Conservation (phyloP, 2,329 filamentous ascomycete genomes). For the Aspergillus awamori region DNA sequence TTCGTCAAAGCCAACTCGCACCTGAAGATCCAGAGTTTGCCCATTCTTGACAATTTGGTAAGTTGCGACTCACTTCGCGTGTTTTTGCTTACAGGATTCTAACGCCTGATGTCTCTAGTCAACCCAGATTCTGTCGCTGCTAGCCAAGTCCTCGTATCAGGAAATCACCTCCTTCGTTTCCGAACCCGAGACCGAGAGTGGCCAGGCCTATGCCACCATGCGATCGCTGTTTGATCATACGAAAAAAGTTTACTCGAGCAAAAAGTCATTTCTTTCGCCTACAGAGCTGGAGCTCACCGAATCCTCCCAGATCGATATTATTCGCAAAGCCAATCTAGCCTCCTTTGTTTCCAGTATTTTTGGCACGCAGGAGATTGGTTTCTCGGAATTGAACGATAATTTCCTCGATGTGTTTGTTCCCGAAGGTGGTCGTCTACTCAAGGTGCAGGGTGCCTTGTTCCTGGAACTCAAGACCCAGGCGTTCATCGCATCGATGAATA, state of each 20-base stretch:
- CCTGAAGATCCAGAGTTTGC: conserved; percentile 61
- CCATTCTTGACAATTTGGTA: conserved; percentile 64
- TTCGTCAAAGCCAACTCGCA: conserved; percentile 49
- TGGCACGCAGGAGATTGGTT: conserved; percentile 65
- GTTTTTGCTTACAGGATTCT: neutral
- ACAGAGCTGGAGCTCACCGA: conserved; percentile 57
- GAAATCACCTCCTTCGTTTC: conserved; percentile 62
- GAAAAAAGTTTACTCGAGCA: conserved; percentile 62
- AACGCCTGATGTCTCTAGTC: conserved; percentile 46
- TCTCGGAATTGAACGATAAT: conserved; percentile 64
- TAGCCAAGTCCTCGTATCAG: conserved; percentile 59
- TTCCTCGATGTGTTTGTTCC: conserved; percentile 68
- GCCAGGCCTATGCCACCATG: conserved; percentile 64
- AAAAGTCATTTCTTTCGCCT: conserved; percentile 59
- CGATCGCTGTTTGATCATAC: conserved; percentile 66
- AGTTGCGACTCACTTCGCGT: conserved; percentile 20
- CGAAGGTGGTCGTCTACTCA: conserved; percentile 59
- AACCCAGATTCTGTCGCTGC: conserved; percentile 60
- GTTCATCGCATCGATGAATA: conserved; percentile 64
- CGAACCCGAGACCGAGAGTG: conserved; percentile 57
- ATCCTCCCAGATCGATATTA: conserved; percentile 58
- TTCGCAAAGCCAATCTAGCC: conserved; percentile 66
- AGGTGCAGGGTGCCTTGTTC: conserved; percentile 63
- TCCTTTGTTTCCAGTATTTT: conserved; percentile 67
- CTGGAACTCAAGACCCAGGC: conserved; percentile 69